Evolutionary conservation across 2,329 filamentous ascomycete genomes (phyloP), one percentile per base, ranked within the genome.

Genomic region (Xylariaceae sp.): DNA sequence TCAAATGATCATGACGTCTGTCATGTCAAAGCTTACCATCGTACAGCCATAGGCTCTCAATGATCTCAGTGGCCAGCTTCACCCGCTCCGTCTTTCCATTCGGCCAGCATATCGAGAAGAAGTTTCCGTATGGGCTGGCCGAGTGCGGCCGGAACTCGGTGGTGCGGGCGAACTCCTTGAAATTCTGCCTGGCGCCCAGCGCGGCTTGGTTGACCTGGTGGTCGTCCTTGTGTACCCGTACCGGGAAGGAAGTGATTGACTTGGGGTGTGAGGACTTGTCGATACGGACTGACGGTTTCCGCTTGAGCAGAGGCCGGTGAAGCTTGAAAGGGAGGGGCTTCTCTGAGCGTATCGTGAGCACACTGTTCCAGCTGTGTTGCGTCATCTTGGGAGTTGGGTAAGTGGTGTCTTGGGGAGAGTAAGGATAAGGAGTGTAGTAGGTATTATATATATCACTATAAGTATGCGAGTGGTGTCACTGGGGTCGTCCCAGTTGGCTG

Each of bases 1-100:
- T n/a, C n/a, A n/a, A n/a, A n/a, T n/a, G n/a, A n/a, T n/a, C n/a
- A n/a, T n/a, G n/a, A n/a, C n/a, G n/a, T n/a, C n/a, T n/a, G n/a
- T n/a, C n/a, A n/a, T n/a, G n/a, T n/a, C n/a, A n/a, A n/a, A n/a
- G 9, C 47, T 50, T 41, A 50, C 47, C 47, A 40, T 50, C 47
- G 17, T 50, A 50, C 17, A 48, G 12, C 47, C 47, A 50, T 3
- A 50, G 23, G 26, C 45, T 48, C 31, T 50, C 47, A 9, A 50
- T 50, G 21, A 50, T 50, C 33, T 50, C 47, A 2, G 47, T 48
- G n/a, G 47, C 45, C 21, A 50, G 16, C 45, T 46, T 50, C 12
- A 50, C 42, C 24, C 47, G 13, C 18, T 50, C 47, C 12, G 40
- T 38, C 37, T 48, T 48, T 16, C 47, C 47, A n/a, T 45, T 41